Conservation (phyloP, 208 protist genomes). For the Leishmania lainsoni region DNA sequence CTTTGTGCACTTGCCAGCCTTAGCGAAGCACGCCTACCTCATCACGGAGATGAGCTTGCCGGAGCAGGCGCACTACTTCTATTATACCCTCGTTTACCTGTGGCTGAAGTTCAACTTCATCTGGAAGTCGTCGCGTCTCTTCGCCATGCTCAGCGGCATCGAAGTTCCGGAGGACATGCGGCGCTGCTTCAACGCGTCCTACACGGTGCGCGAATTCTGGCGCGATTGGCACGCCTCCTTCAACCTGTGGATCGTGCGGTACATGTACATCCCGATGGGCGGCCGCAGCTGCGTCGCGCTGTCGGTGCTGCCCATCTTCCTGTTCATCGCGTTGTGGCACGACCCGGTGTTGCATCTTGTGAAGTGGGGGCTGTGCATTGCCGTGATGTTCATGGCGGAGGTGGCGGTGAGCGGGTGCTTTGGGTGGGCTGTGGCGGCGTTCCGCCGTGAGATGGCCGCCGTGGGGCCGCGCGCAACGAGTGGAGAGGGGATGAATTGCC, state of each 20-base stretch:
- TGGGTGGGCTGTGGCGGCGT: conserved; percentile 10
- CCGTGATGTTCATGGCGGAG: conserved; percentile 61
- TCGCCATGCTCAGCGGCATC: no score
- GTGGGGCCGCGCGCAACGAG: background rate
- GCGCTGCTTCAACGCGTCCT: no score
- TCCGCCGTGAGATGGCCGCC: conserved; percentile 30
- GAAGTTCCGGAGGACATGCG: no score
- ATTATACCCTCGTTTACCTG: no score
- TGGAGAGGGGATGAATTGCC: no score
- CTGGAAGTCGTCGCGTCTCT: no score
- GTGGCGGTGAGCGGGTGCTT: conserved; percentile 37
- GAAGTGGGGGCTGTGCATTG: conserved; percentile 69
- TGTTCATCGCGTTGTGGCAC: conserved; percentile 95
- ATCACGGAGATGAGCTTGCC: no score
- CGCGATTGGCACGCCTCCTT: conserved; percentile 93
- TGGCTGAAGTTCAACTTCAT: no score
- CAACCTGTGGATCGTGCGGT: conserved; percentile 94
- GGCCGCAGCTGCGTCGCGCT: conserved; percentile 53
- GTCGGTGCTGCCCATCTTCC: conserved; percentile 89
- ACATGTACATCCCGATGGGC: conserved; percentile 94
- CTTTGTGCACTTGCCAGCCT: no score
- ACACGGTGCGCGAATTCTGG: no score
- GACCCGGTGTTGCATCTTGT: conserved; percentile 78
- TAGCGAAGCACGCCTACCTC: no score
- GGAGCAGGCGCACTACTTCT: no score